Base-by-base conservation (phyloP, 805 yeast species). In the Cyberlindnera suaveolens region DNA sequence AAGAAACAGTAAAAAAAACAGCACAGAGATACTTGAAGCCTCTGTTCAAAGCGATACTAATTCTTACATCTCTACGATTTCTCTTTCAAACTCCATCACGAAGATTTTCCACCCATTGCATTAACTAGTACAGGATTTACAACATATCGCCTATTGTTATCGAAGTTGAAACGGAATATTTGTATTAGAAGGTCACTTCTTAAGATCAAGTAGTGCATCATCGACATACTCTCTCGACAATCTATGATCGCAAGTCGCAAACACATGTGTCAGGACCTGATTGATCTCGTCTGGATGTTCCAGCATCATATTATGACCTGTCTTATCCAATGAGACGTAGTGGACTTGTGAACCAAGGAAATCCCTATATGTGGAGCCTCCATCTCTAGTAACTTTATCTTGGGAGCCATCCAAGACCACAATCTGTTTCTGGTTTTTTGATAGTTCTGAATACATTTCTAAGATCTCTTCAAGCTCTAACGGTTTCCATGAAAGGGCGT, bases 251-350 rank as follows among this genome's bases (percentile, higher is more conserved):
- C 48, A 44, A 15, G 18, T 8, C 3, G 27, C 39, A 10, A 34
- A 31, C 32, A 47, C 43, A 23, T 40, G 30, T 11, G 39, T 19
- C 16, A 47, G 26, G 10, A 44, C 11, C 8, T 34, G 19, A 35
- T 54, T 53, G n/a, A 56, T 34, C 29, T 48, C 43, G 8, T 45
- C 33, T 20, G 43, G 47, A 0, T 45, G 42, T 29, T 54, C 58
- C 15, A 56, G 31, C 38, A 46, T 44, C 36, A 56, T 19, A 34
- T 56, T 56, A 26, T 56, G 60, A 1, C 60, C 60, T 5, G 53
- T 49, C 13, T 47, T 32, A 17, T 43, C 43, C 29, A 56, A n/a
- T 6, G 39, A 36, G n/a, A 38, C 32, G 38, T 56, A 56, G 2
- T 49, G 38, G n/a, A 42, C 44, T 5, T 42, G 36, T 5, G 43